A percentile compares a stretch with the other conserved stretches of the same genome.
Evolutionary conservation across 2,329 filamentous ascomycete species (phyloP).

Genomic region (Pyrenochaeta sp.): DNA sequence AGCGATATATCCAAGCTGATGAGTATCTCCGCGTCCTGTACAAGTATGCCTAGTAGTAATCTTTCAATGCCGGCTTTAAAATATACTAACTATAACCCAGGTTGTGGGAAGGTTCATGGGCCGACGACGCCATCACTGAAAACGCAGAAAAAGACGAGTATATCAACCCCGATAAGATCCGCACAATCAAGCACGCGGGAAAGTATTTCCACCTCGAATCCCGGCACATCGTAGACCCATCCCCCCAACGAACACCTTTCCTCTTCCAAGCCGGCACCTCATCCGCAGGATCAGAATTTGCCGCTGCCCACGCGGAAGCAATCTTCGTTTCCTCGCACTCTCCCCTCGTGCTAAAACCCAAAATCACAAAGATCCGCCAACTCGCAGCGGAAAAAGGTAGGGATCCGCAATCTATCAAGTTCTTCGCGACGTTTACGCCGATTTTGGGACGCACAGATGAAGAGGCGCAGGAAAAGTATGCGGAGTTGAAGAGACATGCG

Average conservation of each 20-base stretch:
- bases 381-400: conserved; percentile 61
- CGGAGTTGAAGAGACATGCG: conserved; percentile 62
- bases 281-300: conserved; percentile 64
- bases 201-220: conserved; percentile 61
- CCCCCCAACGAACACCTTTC: conserved; percentile 52
- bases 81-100: conserved; percentile 32
- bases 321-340: conserved; percentile 67
- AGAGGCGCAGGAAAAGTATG: conserved; percentile 63
- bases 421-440: conserved; percentile 52
- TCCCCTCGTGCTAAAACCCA: conserved; percentile 58
- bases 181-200: conserved; percentile 68
- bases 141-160: conserved; percentile 65
- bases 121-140: conserved; percentile 63
- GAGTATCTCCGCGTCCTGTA: conserved; percentile 72
- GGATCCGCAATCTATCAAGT: conserved; percentile 65
- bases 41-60: conserved; percentile 54
- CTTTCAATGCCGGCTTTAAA: background rate
- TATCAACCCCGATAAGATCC: conserved; percentile 66
- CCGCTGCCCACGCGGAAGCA: conserved; percentile 66
- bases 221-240: conserved; percentile 55
- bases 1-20: conserved; percentile 71
- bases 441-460: conserved; percentile 47
- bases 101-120: conserved; percentile 64
- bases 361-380: conserved; percentile 62
- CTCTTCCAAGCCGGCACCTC: conserved; percentile 66